A percentile compares a stretch with the other conserved stretches of the same genome.
phyloP scores from a whole-genome alignment of 1,284 basidiomycete genomes.

The Malassezia pachydermatis region DNA sequence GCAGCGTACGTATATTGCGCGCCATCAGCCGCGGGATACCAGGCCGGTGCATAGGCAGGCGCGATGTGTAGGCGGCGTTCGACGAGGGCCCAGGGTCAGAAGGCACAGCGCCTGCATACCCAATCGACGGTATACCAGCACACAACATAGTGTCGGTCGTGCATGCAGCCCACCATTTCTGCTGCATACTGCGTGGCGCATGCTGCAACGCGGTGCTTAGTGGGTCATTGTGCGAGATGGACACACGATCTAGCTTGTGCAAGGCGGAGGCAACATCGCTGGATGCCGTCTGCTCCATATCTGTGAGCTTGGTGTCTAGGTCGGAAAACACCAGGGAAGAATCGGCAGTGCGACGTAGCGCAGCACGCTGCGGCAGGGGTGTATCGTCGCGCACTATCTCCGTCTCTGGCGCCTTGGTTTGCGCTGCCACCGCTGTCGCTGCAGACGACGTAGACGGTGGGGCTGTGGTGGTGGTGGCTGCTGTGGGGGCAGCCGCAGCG shows the following conservation, averaged over 20 bases:
- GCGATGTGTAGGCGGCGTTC: background rate
- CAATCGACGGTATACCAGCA: slow-evolving; percentile 23
- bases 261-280: background rate
- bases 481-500: background rate
- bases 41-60: slow-evolving; percentile 21
- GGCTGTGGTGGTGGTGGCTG: slow-evolving; percentile 2
- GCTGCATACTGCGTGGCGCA: background rate
- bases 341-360: slow-evolving; percentile 65
- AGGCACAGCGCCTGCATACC: slow-evolving; percentile 8
- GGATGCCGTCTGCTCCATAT: background rate
- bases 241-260: background rate
- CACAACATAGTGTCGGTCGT: slow-evolving; percentile 25
- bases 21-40: slow-evolving; percentile 30
- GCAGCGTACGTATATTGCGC: slow-evolving; percentile 36
- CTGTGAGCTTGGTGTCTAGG: slow-evolving; percentile 20
- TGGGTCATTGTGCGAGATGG: slow-evolving; percentile 18
- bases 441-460: background rate
- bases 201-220: slow-evolving; percentile 3
- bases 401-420: background rate
- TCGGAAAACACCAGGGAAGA: slow-evolving; percentile 55
- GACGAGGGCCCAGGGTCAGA: background rate
- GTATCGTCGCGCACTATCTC: slow-evolving; percentile 1
- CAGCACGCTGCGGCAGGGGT: slow-evolving; percentile 51
- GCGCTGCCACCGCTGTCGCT: background rate
- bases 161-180: slow-evolving; percentile 30